These are phyloP conservation scores for Plasmodium cynomolgi DNA, from an alignment of 169 alveolate genomes.

Conservation along the genomic window DNA sequence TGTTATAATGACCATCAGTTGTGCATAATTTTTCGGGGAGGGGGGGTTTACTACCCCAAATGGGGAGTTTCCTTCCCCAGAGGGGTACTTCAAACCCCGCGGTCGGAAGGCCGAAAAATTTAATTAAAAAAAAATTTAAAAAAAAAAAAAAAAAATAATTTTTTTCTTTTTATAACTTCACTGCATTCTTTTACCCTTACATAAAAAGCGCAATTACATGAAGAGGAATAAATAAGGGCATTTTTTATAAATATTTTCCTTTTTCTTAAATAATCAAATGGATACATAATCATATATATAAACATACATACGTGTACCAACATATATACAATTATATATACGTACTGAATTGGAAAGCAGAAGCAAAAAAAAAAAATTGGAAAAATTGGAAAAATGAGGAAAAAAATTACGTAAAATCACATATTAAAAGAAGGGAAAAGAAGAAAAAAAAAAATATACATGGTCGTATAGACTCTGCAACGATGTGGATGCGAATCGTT, in stretches of 20 bases:
- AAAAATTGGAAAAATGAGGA: not conserved
- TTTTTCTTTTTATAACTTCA: slow-evolving; percentile 1
- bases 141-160: not conserved
- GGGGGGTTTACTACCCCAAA: not conserved
- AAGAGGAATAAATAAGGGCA: not conserved
- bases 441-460: no score
- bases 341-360: not conserved
- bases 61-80: not conserved
- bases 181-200: slow-evolving; percentile 5
- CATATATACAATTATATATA: slow-evolving; percentile 6
- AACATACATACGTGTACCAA: not conserved
- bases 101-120: not conserved
- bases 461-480: not conserved
- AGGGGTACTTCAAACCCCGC: not conserved
- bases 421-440: not conserved
- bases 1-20: not conserved
- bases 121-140: slow-evolving; percentile 16
- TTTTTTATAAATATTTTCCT: not conserved
- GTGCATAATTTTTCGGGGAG: not conserved
- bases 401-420: not conserved
- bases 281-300: not conserved
- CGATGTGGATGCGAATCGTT: not conserved
- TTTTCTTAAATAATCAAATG: not conserved
- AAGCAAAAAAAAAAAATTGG: not conserved
- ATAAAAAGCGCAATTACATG: not conserved